Base-by-base conservation (phyloP, 352 stramenopile genomes). In the Globisporangium apiculatum region DNA sequence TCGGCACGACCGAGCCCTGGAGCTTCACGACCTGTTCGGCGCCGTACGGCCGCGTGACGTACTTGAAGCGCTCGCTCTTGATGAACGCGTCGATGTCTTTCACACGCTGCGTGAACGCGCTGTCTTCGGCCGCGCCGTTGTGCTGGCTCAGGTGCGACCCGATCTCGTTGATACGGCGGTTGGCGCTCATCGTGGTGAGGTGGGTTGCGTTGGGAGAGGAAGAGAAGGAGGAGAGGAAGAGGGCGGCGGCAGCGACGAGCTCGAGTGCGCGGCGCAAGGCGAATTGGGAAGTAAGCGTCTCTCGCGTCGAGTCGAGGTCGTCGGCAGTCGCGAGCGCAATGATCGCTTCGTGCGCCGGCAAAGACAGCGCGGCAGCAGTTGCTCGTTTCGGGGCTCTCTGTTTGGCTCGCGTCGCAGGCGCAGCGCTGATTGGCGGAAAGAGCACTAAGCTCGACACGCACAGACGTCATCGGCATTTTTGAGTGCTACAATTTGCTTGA, bases 11-110 rank as follows among this genome's bases (percentile, higher is more conserved):
- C 40, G 80, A 83, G 54, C 83, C 86, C 68, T 95, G 83, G 55
- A 95, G 82, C 67, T 94, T 93, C 57, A 93, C 86, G 31, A 95
- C 86, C n/a, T 89, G 80, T 53, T 91, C 79, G 40, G 83, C 71
- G 60, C 66, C 62, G 71, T 93, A 95, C 51, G 81, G 85, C 24
- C 85, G 85, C 60, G 79, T 87, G 14, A 89, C 79, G 65, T 91
- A 70, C 64, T 88, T 64, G 70, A 94, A 95, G 61, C 86, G 83
- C 40, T 85, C 72, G 64, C 76, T 69, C 56, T 71, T 71, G 45
- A 93, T 62, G 67, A 93, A 94, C 57, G 78, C 79, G 53, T 76
- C 63, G 55, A 79, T 79, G 57, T 88, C 79, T 70, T 92, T 76
- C 15, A 94, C 66, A 58, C 86, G 86, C 60, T 87, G 75, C 50